A percentile compares a stretch with the other conserved stretches of the same genome.
These are phyloP conservation scores for Xeromyces bisporus DNA, from an alignment of 495 filamentous ascomycete genomes.

Conservation along the genomic window DNA sequence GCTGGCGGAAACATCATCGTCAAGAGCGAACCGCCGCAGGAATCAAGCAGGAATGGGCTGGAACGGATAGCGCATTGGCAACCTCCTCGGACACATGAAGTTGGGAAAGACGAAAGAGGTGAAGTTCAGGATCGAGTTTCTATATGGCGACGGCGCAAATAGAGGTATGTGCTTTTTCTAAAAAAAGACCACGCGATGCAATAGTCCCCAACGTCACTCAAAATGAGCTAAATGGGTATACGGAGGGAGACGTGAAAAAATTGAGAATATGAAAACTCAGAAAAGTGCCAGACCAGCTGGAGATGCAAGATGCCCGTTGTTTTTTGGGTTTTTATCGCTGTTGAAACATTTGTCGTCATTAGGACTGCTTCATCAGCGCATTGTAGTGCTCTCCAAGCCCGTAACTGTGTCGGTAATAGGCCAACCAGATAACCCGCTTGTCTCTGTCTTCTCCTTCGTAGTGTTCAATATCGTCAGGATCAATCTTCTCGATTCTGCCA, in stretches of 20 bases:
- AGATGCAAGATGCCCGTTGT: not conserved
- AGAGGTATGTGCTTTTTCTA: constrained; percentile 6
- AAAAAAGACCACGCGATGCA: too few relatives aligned
- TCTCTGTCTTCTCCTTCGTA: constrained; percentile 27
- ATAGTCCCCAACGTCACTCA: too few relatives aligned
- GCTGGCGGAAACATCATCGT: constrained; percentile 34
- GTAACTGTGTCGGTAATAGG: constrained; percentile 85
- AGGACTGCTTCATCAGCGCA: constrained; percentile 41
- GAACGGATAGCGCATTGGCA: constrained; percentile 45
- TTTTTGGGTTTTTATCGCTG: too few relatives aligned
- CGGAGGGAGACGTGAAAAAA: constrained; percentile 1
- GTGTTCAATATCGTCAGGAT: constrained; percentile 27
- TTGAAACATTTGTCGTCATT: too few relatives aligned
- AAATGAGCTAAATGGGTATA: too few relatives aligned
- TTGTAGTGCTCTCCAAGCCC: constrained; percentile 96
- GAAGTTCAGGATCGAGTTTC: constrained; percentile 21
- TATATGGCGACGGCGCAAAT: constrained; percentile 20
- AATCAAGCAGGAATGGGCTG: constrained; percentile 29
- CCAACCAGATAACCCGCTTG: constrained; percentile 58
- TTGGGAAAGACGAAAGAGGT: constrained; percentile 31
- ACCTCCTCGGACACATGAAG: constrained; percentile 50
- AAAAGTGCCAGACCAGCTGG: too few relatives aligned
- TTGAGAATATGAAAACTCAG: too few relatives aligned
- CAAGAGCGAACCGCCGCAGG: constrained; percentile 23
- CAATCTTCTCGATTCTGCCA: constrained; percentile 61